Evolutionary conservation across 2,329 filamentous ascomycete genomes (phyloP).

Genomic region (Aspergillus sp.): DNA sequence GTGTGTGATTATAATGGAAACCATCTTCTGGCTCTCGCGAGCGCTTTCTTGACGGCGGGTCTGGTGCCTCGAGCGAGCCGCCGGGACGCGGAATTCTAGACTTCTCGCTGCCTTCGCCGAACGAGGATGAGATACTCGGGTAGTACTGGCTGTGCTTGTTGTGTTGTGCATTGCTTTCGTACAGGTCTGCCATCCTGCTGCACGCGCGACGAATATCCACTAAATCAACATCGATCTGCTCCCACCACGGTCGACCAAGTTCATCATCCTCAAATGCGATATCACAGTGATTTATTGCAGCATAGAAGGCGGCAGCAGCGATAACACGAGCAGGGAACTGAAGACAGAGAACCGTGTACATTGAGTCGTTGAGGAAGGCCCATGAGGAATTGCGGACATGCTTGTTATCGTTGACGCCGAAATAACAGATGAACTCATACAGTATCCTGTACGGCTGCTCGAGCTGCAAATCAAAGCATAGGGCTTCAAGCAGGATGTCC

Average conservation of each 20-base stretch:
- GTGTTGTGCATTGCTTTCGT: constrained; percentile 46
- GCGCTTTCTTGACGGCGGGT: constrained; percentile 36
- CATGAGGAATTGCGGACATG: constrained; percentile 80
- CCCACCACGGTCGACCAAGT: constrained; percentile 83
- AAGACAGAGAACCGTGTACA: constrained; percentile 79
- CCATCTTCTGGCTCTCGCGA: constrained; percentile 37
- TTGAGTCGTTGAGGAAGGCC: constrained; percentile 91
- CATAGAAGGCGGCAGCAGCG: constrained; percentile 82
- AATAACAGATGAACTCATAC: constrained; percentile 74
- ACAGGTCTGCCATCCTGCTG: constrained; percentile 66
- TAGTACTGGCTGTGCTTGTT: constrained; percentile 46
- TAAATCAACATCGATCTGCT: constrained; percentile 69
- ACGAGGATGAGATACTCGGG: constrained; percentile 34
- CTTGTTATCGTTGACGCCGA: constrained; percentile 76
- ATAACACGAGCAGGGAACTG: constrained; percentile 77
- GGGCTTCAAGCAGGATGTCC: constrained; percentile 83
- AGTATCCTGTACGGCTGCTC: constrained; percentile 84
- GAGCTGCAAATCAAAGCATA: constrained; percentile 92
- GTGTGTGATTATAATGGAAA: constrained; percentile 6
- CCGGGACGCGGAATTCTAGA: constrained; percentile 35
- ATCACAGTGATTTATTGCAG: constrained; percentile 72
- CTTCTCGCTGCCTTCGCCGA: constrained; percentile 37
- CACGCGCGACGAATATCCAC: constrained; percentile 71
- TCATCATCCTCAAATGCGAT: constrained; percentile 73
- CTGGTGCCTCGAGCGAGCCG: constrained; percentile 22